These are phyloP conservation scores for Gaeumannomyces tritici DNA, from an alignment of 2,329 filamentous ascomycete species.

Conservation along the genomic window DNA sequence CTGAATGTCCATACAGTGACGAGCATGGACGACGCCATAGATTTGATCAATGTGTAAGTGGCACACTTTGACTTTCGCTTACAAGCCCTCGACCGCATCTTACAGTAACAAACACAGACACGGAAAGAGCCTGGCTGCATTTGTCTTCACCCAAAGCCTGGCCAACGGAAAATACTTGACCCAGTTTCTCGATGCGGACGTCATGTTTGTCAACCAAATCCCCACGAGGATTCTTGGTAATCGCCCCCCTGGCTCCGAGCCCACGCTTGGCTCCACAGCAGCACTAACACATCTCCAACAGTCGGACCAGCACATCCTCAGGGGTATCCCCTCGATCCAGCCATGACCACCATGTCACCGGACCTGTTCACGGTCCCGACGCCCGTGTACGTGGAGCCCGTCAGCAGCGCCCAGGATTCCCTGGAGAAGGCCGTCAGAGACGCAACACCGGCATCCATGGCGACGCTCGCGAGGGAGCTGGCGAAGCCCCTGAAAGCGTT, in stretches of 20 bases:
- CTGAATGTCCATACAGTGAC: not conserved
- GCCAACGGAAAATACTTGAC: slow-evolving; percentile 43
- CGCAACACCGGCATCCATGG: not conserved
- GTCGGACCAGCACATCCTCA: not conserved
- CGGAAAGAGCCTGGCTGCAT: not conserved
- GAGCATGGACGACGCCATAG: slow-evolving; percentile 2
- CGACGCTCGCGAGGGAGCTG: not conserved
- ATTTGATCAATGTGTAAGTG: not conserved
- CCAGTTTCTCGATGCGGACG: slow-evolving; percentile 41
- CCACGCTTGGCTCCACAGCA: no score
- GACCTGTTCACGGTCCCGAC: slow-evolving; percentile 1
- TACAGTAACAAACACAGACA: not conserved
- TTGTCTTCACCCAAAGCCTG: not conserved
- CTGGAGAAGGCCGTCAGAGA: not conserved
- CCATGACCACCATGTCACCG: not conserved
- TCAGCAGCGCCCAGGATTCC: not conserved
- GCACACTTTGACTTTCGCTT: not conserved
- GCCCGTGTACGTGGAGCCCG: not conserved
- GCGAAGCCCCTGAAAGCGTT: not conserved
- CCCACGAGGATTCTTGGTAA: slow-evolving; percentile 20
- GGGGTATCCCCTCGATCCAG: not conserved
- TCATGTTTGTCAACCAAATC: slow-evolving; percentile 47
- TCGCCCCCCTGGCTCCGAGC: no score
- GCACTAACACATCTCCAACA: not conserved
- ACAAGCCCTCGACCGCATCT: not conserved